Percentiles rank a stretch among this genome's conserved stretches.
phyloP scores from a whole-genome alignment of 768 basidiomycete genomes.

The Boletellus ananiceps region DNA sequence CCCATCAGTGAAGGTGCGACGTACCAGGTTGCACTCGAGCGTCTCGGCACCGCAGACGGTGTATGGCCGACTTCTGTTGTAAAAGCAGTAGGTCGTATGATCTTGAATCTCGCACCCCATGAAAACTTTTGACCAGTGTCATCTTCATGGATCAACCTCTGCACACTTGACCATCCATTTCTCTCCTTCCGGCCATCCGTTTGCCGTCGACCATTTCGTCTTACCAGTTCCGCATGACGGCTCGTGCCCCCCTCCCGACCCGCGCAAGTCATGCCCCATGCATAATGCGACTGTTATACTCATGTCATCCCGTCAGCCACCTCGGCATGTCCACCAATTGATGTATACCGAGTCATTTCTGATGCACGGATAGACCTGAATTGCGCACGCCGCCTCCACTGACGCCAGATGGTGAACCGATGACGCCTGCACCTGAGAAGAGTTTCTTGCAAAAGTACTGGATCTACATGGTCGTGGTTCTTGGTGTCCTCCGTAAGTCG shows the following conservation, averaged over 20 bases:
- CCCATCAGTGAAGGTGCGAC: conserved; percentile 40
- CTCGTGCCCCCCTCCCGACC: conserved; percentile 41
- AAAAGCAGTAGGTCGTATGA: conserved; percentile 51
- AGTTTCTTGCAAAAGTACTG: conserved; percentile 87
- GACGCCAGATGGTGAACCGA: conserved; percentile 59
- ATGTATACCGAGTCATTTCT: not conserved
- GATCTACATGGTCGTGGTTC: conserved; percentile 66
- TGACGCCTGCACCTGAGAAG: conserved; percentile 62
- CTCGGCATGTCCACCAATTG: conserved; percentile 42
- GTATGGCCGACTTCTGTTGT: conserved; percentile 30
- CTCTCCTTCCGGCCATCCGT: conserved; percentile 43
- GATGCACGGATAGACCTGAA: conserved; percentile 47
- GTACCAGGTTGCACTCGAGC: conserved; percentile 70
- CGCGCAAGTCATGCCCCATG: conserved; percentile 28
- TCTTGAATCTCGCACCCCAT: conserved; percentile 21
- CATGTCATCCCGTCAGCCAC: conserved; percentile 44
- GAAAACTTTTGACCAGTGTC: conserved; percentile 48
- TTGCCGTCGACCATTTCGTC: conserved; percentile 69
- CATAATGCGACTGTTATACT: conserved; percentile 54
- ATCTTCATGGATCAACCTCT: conserved; percentile 48
- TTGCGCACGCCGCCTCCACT: conserved; percentile 65
- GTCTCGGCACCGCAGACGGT: conserved; percentile 38
- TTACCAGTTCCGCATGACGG: conserved; percentile 66
- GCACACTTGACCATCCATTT: conserved; percentile 59
- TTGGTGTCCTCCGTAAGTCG: conserved; percentile 56